Conservation (phyloP, 768 basidiomycete genomes). For the Amanita exitialis region DNA sequence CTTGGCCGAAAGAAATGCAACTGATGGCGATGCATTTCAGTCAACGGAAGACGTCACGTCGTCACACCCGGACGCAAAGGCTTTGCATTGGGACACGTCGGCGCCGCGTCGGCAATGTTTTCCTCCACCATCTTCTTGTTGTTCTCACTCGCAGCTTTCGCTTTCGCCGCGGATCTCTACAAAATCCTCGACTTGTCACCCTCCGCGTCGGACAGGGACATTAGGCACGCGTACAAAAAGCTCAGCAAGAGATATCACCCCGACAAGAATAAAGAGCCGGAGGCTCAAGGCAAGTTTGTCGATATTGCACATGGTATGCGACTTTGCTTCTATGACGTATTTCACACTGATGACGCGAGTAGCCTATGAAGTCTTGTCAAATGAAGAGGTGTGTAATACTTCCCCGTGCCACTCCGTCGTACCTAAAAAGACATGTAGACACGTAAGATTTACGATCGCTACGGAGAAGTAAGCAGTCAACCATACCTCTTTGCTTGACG, state of each 20-base stretch:
- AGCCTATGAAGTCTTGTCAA: slow-evolving; percentile 96
- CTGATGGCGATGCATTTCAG: neutral
- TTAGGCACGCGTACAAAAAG: slow-evolving; percentile 86
- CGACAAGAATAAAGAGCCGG: slow-evolving; percentile 87
- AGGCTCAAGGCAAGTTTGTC: slow-evolving; percentile 79
- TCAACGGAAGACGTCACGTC: neutral
- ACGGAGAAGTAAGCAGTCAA: slow-evolving; percentile 62
- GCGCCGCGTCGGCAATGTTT: slow-evolving; percentile 17
- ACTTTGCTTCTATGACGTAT: neutral
- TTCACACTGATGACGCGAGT: slow-evolving; percentile 1
- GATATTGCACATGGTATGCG: slow-evolving; percentile 79
- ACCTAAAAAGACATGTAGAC: slow-evolving; percentile 39
- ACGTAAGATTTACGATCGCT: slow-evolving; percentile 87
- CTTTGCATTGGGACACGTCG: slow-evolving; percentile 8
- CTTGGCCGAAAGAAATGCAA: neutral
- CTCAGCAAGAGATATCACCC: slow-evolving; percentile 87
- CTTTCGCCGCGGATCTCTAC: slow-evolving; percentile 65
- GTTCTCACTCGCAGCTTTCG: slow-evolving; percentile 25
- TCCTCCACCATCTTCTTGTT: slow-evolving; percentile 24
- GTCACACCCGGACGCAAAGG: slow-evolving; percentile 1
- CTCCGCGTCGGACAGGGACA: slow-evolving; percentile 81
- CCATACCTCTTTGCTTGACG: neutral
- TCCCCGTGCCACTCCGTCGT: neutral
- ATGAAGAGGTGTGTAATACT: slow-evolving; percentile 51
- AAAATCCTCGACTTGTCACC: slow-evolving; percentile 71